Evolutionary conservation across 2,329 filamentous ascomycete genomes (phyloP), one percentile per base, ranked within the genome.

Genomic region (Claviceps spartinae): DNA sequence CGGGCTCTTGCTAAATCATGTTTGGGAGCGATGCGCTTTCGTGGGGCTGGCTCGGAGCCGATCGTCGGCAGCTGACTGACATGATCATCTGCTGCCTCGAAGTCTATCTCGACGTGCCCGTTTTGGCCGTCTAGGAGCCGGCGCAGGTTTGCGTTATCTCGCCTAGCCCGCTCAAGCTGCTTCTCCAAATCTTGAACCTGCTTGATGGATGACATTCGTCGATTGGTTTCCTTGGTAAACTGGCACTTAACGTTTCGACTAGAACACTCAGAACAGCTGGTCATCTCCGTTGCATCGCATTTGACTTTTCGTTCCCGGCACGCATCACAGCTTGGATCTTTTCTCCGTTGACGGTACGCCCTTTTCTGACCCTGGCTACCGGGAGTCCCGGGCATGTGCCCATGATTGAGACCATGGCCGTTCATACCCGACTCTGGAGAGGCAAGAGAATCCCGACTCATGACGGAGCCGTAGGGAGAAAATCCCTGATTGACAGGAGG

Each of bases 121-220:
- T 73, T 71, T 51, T 70, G 66, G 48, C 75, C 73, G 43, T 72
- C 69, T 44, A 88, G 69, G 61, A 83, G 79, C 34, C 83, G 81
- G 50, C 81, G 81, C 41, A 95, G 71, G 55, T 82, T 83, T 52
- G 74, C 77, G 61, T 95, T 90, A 65, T 95, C 86, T 53, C 88
- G 82, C 63, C 83, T 86, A 42, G 93, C 77, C 50, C 84, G 78
- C 47, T 85, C 79, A 61, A 96, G 80, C 68, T 96, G 90, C 67
- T 88, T 93, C 69, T 97, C 91, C 26, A 98, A 75, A 65, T 98
- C 93, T 69, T 97, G 93, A 13, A 97, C 87, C 73, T 96, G 93
- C 79, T 97, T 98, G 71, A 97, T 97, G 1, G 91, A 97, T 18
- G 93, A 97, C 93, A 98, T 98, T 56, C 93, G 82, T 54, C 93